A percentile compares a stretch with the other conserved stretches of the same genome.
phyloP scores from a whole-genome alignment of 129 eudicot species.

The Lactuca saligna region DNA sequence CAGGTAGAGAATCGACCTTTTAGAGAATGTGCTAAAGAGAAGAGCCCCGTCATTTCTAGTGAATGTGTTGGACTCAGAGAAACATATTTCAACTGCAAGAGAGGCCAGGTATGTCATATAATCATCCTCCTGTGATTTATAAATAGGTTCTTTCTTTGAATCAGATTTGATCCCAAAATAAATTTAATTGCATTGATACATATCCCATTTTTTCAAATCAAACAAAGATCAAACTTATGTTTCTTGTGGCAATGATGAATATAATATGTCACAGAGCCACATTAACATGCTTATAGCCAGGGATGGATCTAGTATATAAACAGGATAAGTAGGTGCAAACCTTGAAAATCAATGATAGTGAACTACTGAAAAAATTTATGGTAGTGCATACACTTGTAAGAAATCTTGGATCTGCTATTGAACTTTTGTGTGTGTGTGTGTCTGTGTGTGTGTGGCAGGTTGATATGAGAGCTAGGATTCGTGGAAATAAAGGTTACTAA shows the following conservation, averaged over 20 bases:
- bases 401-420: too few relatives aligned
- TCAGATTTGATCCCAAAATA: neutral
- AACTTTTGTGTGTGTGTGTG: neutral
- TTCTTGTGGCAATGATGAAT: too few relatives aligned
- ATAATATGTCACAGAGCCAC: too few relatives aligned
- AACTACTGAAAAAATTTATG: too few relatives aligned
- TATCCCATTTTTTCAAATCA: neutral
- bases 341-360: too few relatives aligned
- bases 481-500: constrained; percentile 21
- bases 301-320: too few relatives aligned
- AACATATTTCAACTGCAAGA: constrained; percentile 95
- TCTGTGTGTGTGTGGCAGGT: neutral
- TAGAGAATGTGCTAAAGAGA: constrained; percentile 85
- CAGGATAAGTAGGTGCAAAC: too few relatives aligned
- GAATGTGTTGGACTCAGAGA: constrained; percentile 92
- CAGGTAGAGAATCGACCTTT: constrained; percentile 74
- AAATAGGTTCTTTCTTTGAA: neutral
- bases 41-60: constrained; percentile 67
- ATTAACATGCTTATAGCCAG: too few relatives aligned
- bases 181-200: neutral
- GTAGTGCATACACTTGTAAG: too few relatives aligned
- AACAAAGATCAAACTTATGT: too few relatives aligned
- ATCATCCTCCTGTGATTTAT: neutral
- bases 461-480: constrained; percentile 21
- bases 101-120: constrained; percentile 68